A percentile compares a stretch with the other conserved stretches of the same genome.
Conservation (phyloP, 1,284 basidiomycete species). For the Trichosporon faecale region DNA sequence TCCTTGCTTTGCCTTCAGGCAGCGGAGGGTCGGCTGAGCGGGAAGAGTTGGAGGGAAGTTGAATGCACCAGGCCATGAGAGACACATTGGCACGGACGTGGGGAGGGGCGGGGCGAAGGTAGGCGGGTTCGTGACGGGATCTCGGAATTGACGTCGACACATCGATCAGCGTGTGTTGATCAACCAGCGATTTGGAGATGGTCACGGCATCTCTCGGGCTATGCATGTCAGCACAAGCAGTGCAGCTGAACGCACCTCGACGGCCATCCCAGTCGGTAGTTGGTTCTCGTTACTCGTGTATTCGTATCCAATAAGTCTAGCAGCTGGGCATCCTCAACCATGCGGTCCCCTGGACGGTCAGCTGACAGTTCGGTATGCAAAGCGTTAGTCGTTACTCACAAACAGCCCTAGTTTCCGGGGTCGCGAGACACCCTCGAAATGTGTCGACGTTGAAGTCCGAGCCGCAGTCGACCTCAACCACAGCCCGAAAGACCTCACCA, state of each 20-base stretch:
- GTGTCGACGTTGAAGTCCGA: constrained; percentile 67
- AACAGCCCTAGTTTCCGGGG: constrained; percentile 77
- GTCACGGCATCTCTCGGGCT: constrained; percentile 91
- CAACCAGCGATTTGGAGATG: constrained; percentile 78
- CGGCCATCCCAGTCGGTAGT: constrained; percentile 92
- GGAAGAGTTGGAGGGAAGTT: constrained; percentile 55
- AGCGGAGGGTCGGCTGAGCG: constrained; percentile 47
- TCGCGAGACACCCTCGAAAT: constrained; percentile 77
- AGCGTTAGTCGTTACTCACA: constrained; percentile 50
- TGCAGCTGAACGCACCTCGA: constrained; percentile 62
- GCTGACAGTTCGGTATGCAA: background rate
- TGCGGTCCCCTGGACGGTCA: constrained; percentile 66
- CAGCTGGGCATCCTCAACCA: constrained; percentile 78
- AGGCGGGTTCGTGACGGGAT: constrained; percentile 83
- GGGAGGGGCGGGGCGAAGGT: constrained; percentile 87
- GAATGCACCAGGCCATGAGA: constrained; percentile 88
- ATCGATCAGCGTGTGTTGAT: constrained; percentile 79
- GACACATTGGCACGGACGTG: constrained; percentile 88
- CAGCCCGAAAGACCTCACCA: constrained; percentile 77
- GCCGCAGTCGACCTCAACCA: constrained; percentile 71
- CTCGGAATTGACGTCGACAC: constrained; percentile 94
- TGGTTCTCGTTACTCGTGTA: constrained; percentile 81
- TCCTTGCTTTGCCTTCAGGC: constrained; percentile 58
- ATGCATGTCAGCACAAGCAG: constrained; percentile 28
- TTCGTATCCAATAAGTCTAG: constrained; percentile 82